Base-by-base conservation (phyloP, 768 basidiomycete genomes). In the Solioccasus polychromus region DNA sequence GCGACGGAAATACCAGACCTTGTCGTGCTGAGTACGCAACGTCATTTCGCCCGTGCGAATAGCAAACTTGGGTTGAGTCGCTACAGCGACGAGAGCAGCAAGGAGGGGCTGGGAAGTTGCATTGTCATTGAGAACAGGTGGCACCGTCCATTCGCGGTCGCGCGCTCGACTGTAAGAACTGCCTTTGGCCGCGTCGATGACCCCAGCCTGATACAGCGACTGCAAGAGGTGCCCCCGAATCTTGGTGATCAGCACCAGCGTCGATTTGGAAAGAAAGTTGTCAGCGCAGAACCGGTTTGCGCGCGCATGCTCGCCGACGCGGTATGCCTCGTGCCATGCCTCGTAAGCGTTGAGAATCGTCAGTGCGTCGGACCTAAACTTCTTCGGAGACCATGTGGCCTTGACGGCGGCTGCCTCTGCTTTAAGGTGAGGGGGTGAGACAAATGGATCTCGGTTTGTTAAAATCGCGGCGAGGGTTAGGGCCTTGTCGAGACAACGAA, bases 391-490 rank as follows among this genome's bases (percentile, higher is more conserved):
- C 88, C 89, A 97, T 2, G 78, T 80, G 48, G 80, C 76, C 68
- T 94, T 94, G 63, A 77, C 76, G 17, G 73, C 76, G 30, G 79
- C 72, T 3, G 93, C 84, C 58, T 90, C 79, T 9, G 65, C 60
- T 67, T 88, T 90, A 44, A 85, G 71, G 39, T 84, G 80, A 64
- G 86, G 77, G 0, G 94, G 94, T 0, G 85, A 79, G 45, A 94
- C 64, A 74, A 96, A 97, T 5, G 93, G 91, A 48, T 95, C 92
- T 25, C 93, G 85, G 54, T 89, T 88, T 12, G 88, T 82, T 53
- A 96, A 69, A 55, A 96, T 85, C 6, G 92, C 91, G n/a, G 94
- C 93, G 38, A 96, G 77, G 5, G 92, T 90, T 50, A 97, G 66
- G 0, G 90, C 88, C 40, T 83, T 79, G 62, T 93, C 88, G 32